phyloP scores from a whole-genome alignment of 805 yeast genomes.

The Schizosaccharomyces osmophilus region DNA sequence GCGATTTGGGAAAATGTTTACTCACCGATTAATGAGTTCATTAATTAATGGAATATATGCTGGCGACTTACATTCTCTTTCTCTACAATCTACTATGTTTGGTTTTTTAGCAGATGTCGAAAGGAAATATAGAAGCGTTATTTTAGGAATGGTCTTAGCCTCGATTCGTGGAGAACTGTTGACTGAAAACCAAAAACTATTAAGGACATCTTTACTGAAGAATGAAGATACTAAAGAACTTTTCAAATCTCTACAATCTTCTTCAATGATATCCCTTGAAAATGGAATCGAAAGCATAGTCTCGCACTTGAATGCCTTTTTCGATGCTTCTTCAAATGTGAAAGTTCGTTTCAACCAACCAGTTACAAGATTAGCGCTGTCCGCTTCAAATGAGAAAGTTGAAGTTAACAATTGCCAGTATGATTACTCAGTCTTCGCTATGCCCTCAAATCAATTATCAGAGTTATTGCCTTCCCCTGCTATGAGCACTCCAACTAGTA shows the following conservation, averaged over 20 bases:
- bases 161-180: background rate
- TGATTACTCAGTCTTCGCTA: background rate
- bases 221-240: background rate
- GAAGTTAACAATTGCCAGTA: background rate
- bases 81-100: background rate
- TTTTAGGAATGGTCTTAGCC: background rate
- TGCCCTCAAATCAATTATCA: background rate
- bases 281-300: background rate
- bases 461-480: background rate
- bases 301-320: background rate
- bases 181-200: background rate
- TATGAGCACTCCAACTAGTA: constrained; percentile 25
- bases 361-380: background rate
- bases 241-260: background rate
- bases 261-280: background rate
- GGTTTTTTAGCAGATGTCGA: background rate
- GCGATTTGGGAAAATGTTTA: constrained; percentile 32
- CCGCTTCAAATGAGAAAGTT: background rate
- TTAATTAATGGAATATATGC: constrained; percentile 77
- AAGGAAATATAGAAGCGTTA: background rate
- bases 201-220: background rate
- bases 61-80: constrained; percentile 44
- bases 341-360: background rate
- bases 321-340: background rate
- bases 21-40: constrained; percentile 50